Conservation (phyloP, 176 grass and related monocot species). For the Puccinellia tenuiflora region DNA sequence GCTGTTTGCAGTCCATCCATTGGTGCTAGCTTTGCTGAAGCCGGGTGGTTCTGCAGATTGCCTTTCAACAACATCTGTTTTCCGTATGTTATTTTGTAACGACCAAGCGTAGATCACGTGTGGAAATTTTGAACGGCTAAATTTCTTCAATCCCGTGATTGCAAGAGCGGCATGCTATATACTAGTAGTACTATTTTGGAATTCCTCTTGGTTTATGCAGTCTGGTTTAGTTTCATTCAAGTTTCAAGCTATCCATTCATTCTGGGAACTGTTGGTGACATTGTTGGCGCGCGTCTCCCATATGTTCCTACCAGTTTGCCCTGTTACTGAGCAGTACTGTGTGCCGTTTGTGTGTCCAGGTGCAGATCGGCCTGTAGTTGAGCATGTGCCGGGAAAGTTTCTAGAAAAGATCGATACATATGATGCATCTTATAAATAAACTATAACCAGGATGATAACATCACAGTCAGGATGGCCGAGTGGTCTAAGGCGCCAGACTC, state of each 20-base stretch:
- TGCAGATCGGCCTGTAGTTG: not conserved
- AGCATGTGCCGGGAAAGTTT: not conserved
- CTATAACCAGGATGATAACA: accelerated
- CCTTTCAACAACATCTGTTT: not conserved
- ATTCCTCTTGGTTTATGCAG: not conserved
- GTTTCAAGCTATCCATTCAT: not conserved
- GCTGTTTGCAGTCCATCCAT: not conserved
- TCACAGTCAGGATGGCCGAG: conserved; percentile 90
- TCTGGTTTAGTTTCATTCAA: not conserved
- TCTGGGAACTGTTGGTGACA: not conserved
- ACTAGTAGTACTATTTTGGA: not conserved
- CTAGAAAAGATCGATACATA: no score
- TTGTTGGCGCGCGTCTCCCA: not conserved
- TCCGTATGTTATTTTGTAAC: conserved; percentile 19
- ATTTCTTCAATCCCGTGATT: not conserved
- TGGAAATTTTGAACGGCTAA: conserved; percentile 18
- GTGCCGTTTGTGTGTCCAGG: not conserved
- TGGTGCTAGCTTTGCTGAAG: not conserved
- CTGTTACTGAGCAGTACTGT: not conserved
- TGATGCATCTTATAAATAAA: not conserved
- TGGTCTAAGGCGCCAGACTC: conserved; percentile 99
- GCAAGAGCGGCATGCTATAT: not conserved
- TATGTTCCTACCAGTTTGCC: no score
- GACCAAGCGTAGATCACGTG: conserved; percentile 28
- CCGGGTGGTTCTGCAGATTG: not conserved